These are phyloP conservation scores for Phaffia australis DNA, from an alignment of 768 basidiomycete genomes.

Conservation along the genomic window DNA sequence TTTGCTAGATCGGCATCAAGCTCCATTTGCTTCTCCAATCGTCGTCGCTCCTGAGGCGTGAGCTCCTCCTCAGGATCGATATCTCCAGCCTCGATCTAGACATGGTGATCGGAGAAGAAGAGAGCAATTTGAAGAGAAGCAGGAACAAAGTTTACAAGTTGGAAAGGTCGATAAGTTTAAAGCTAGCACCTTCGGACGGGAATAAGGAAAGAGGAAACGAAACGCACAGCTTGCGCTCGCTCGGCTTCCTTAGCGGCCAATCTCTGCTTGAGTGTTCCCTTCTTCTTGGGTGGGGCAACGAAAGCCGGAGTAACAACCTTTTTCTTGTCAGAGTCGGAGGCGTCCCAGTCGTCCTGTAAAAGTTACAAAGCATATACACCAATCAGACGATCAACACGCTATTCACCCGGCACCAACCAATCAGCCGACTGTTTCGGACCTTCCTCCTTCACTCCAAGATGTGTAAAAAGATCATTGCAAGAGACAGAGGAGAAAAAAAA, in stretches of 20 bases:
- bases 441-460: background rate
- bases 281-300: conserved; percentile 72
- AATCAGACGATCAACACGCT: too few species aligned
- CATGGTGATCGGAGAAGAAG: background rate
- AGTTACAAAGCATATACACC: background rate
- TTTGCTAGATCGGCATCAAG: conserved; percentile 76
- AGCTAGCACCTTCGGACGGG: background rate
- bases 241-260: conserved; percentile 77
- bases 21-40: conserved; percentile 66
- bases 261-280: conserved; percentile 81
- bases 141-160: background rate
- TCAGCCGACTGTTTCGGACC: too few species aligned
- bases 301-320: conserved; percentile 39
- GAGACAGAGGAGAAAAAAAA: background rate
- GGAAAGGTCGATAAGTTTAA: background rate
- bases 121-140: background rate
- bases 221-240: conserved; percentile 37
- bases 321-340: conserved; percentile 54
- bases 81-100: conserved; percentile 4
- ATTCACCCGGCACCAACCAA: too few species aligned
- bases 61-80: conserved; percentile 35
- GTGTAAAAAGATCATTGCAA: background rate
- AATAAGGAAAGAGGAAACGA: background rate
- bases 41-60: conserved; percentile 49
- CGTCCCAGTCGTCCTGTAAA: conserved; percentile 86